Base-by-base conservation (phyloP, 2,329 filamentous ascomycete species). In the Setomelanomma holmii region DNA sequence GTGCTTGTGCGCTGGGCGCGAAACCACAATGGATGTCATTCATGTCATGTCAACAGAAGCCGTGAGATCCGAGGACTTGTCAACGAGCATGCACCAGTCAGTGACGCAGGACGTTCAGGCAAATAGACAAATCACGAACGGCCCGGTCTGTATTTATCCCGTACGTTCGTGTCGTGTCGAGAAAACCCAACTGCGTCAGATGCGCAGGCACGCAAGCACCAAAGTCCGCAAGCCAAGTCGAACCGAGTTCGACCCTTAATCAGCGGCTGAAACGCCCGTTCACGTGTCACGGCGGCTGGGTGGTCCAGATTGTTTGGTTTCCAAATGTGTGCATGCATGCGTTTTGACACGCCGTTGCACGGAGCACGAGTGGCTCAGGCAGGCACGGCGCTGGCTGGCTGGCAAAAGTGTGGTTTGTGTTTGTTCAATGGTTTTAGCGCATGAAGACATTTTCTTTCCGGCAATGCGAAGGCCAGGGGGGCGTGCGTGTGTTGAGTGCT, bases 221-320 rank as follows among this genome's bases (percentile, higher is more conserved):
- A n/a, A n/a, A n/a, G n/a, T n/a, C n/a, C n/a, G n/a, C n/a, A n/a
- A n/a, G n/a, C 23, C 45, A 35, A 36, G 38, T 34, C 27, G 45
- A 38, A 49, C 30, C 40, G 46, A 38, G 19, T 21, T 19, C 4
- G 22, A 33, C 39, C 39, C 46, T 39, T 47, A 27, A 48, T 47
- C 42, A 47, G 47, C 39, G 38, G 38, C 12, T 55, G 52, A 50
- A 51, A 50, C 52, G 43, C 21, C 16, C 33, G 34, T 40, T 47
- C 34, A 40, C 45, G 45, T 40, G 46, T 35, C 20, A 30, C 27
- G 27, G 27, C 27, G 27, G 27, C 45, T 30, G 45, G 23, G 12
- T 33, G 51, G 54, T 36, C 38, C 22, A 30, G 44, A 39, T 16
- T 45, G 54, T 55, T 55, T 57, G 38, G 53, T 57, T 57, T 55